phyloP scores from a whole-genome alignment of 75 land plant genomes.

The Pseudotsuga menziesii region DNA sequence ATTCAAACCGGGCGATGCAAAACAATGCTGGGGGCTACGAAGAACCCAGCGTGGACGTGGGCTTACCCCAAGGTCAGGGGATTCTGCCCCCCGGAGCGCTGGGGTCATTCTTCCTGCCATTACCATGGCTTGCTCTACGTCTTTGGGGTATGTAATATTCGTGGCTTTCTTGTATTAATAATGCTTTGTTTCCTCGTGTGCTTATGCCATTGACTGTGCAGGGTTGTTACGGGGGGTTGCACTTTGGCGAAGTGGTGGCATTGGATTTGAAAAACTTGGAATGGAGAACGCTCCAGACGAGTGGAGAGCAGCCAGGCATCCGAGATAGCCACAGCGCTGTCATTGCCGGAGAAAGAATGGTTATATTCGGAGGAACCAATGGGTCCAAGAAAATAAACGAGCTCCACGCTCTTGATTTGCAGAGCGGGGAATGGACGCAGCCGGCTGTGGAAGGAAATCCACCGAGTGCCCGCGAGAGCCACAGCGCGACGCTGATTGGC shows the following conservation, averaged over 20 bases:
- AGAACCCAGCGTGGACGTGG: constrained; percentile 48
- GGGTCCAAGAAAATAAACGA: constrained; percentile 75
- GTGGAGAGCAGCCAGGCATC: constrained; percentile 58
- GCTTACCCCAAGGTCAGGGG: constrained; percentile 57
- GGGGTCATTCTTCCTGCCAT: constrained; percentile 77
- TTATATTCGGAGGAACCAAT: constrained; percentile 85
- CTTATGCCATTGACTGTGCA: constrained; percentile 2
- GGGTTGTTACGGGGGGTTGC: constrained; percentile 82
- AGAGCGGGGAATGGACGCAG: constrained; percentile 49
- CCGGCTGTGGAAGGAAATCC: constrained; percentile 50
- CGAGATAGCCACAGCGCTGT: constrained; percentile 85
- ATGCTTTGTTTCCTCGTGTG: too few species aligned
- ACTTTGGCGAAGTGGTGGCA: constrained; percentile 62
- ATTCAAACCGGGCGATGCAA: too few species aligned
- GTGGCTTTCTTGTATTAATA: too few species aligned
- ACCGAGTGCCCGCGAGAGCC: constrained; percentile 87
- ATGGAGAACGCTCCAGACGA: constrained; percentile 47
- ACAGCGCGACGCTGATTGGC: constrained; percentile 58
- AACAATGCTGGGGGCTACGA: too few species aligned
- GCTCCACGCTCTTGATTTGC: constrained; percentile 66
- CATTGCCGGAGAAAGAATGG: constrained; percentile 47
- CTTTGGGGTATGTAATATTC: constrained; percentile 45
- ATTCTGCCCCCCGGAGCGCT: constrained; percentile 65
- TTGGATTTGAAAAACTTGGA: constrained; percentile 55
- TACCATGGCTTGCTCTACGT: constrained; percentile 53